Conservation (phyloP, 257 asterid species). For the Lantana camara region DNA sequence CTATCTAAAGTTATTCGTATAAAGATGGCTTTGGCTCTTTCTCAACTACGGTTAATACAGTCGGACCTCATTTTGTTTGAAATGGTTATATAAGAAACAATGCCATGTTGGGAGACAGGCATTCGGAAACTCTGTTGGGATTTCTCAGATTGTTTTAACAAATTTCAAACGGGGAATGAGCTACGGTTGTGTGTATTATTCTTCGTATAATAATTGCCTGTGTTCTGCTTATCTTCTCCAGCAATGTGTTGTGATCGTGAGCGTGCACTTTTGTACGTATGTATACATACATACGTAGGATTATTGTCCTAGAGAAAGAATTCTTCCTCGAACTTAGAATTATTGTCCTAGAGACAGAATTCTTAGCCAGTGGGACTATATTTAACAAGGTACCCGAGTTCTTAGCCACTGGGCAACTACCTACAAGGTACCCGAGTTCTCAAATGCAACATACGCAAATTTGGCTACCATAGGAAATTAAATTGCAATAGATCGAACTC, state of each 20-base stretch:
- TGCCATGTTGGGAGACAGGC: conserved; percentile 18
- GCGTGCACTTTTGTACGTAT: no score
- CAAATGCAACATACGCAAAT: background rate
- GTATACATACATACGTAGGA: no score
- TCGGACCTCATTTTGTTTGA: conserved; percentile 24
- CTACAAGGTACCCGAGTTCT: no score
- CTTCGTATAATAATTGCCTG: conserved; percentile 4
- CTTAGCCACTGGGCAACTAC: no score
- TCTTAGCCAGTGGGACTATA: no score
- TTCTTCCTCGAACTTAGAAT: no score
- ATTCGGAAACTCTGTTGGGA: conserved; percentile 3
- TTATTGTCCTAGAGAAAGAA: no score
- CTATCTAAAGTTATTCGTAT: conserved; percentile 36
- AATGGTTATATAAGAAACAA: conserved; percentile 18
- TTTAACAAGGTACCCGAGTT: no score
- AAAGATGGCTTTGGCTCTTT: conserved; percentile 4
- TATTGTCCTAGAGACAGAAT: no score
- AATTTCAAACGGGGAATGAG: conserved; percentile 11
- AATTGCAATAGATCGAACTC: background rate
- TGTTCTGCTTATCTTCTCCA: background rate
- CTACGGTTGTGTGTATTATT: background rate
- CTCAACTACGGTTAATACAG: conserved; percentile 9
- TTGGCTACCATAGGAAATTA: background rate
- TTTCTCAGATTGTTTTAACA: background rate
- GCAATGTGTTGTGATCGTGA: background rate